phyloP scores from a whole-genome alignment of 495 filamentous ascomycete species.

The Neurospora tetraspora region DNA sequence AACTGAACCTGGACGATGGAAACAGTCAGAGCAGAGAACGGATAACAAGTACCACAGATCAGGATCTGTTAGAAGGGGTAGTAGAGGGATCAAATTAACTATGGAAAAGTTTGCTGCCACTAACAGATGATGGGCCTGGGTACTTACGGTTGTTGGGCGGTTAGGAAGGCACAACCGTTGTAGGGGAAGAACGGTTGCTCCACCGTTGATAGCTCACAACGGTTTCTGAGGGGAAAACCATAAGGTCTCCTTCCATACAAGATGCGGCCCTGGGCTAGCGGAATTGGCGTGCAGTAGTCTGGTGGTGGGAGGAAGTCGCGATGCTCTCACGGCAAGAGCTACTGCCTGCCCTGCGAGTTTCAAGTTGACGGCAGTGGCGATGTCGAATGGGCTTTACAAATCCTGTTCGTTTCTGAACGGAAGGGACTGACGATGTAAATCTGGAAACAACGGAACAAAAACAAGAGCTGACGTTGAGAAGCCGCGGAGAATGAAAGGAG shows the following conservation, averaged over 20 bases:
- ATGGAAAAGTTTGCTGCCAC: not conserved
- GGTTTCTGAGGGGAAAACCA: not conserved
- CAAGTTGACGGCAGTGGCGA: too few species aligned
- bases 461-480: too few species aligned
- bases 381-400: too few species aligned
- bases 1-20: not conserved
- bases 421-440: too few species aligned
- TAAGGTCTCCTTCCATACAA: not conserved
- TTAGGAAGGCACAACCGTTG: not conserved
- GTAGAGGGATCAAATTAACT: not conserved
- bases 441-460: too few species aligned
- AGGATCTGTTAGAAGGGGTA: not conserved
- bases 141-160: not conserved
- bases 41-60: not conserved
- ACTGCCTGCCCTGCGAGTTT: too few species aligned
- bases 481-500: too few species aligned
- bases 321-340: not conserved
- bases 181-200: too few species aligned
- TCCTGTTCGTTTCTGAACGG: too few species aligned
- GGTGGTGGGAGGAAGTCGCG: not conserved
- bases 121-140: not conserved
- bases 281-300: not conserved
- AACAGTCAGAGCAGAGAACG: not conserved
- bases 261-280: not conserved
- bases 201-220: not conserved